Percentiles rank a stretch among this genome's conserved stretches.
Conservation (phyloP, 225 moss, liverwort and hornwort species). For the Physcomitrellopsis africana region DNA sequence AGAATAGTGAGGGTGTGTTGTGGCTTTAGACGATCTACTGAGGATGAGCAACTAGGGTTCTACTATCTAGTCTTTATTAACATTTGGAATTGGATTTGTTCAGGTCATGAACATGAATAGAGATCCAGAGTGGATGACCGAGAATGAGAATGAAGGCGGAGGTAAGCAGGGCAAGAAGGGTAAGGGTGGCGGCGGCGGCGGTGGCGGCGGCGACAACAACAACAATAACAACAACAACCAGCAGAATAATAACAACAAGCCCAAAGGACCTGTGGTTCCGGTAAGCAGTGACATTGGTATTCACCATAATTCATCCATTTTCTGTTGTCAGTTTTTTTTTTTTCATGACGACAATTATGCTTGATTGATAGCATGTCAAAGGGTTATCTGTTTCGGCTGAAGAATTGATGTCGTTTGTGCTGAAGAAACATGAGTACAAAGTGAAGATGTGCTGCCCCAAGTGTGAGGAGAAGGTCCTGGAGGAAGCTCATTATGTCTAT, state of each 20-base stretch:
- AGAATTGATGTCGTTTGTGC: background rate
- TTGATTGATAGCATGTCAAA: background rate
- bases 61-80: background rate
- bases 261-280: slow-evolving; percentile 30
- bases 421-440: slow-evolving; percentile 36
- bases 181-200: slow-evolving; percentile 2
- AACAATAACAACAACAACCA: background rate
- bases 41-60: background rate
- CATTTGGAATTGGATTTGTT: background rate
- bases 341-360: no score
- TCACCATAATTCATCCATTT: background rate
- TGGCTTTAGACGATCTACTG: background rate
- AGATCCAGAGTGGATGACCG: slow-evolving; percentile 44
- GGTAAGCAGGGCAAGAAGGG: slow-evolving; percentile 9
- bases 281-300: slow-evolving; percentile 24
- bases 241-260: slow-evolving; percentile 27
- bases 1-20: background rate
- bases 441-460: slow-evolving; percentile 50
- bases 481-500: slow-evolving; percentile 32
- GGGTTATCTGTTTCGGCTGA: background rate
- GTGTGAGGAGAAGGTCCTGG: slow-evolving; percentile 44
- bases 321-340: background rate
- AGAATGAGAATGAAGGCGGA: background rate
- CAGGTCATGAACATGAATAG: slow-evolving; percentile 46
- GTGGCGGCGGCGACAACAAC: slow-evolving; percentile 22